phyloP scores from a whole-genome alignment of 148 eudicot genomes.

The Camellia lanceoleosa region DNA sequence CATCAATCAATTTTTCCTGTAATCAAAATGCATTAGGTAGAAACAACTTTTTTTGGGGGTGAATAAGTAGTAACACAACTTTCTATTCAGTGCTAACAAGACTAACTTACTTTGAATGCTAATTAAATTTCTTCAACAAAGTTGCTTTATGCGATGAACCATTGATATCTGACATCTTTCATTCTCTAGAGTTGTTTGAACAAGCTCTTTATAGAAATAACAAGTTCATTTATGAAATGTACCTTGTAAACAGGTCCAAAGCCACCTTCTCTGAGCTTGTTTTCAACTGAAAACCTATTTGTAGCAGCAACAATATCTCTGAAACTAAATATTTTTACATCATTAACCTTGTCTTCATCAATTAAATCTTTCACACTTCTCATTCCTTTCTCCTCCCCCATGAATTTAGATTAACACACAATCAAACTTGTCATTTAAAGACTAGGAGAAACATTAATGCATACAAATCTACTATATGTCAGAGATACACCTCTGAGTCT shows the following conservation, averaged over 20 bases:
- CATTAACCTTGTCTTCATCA: not conserved
- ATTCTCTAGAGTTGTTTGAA: no score
- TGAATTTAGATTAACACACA: not conserved
- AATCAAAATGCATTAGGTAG: not conserved
- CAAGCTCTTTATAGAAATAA: no score
- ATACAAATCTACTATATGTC: not conserved
- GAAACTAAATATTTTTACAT: not conserved
- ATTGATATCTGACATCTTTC: no score
- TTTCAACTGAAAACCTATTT: not conserved
- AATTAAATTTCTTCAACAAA: no score
- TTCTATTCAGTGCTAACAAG: not conserved
- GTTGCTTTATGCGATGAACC: no score
- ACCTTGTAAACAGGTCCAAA: slow-evolving; percentile 6
- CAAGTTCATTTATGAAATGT: not conserved
- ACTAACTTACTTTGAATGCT: no score
- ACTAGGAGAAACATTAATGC: not conserved
- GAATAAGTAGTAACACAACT: not conserved
- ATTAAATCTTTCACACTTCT: not conserved
- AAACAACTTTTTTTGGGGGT: no score
- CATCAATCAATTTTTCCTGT: slow-evolving; percentile 21
- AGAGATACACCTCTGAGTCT: not conserved
- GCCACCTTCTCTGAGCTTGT: not conserved
- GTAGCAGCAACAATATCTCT: not conserved
- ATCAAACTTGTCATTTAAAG: not conserved
- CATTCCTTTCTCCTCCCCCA: no score